A percentile compares a stretch with the other conserved stretches of the same genome.
Conservation (phyloP, 768 basidiomycete species). For the Suillus variegatus region DNA sequence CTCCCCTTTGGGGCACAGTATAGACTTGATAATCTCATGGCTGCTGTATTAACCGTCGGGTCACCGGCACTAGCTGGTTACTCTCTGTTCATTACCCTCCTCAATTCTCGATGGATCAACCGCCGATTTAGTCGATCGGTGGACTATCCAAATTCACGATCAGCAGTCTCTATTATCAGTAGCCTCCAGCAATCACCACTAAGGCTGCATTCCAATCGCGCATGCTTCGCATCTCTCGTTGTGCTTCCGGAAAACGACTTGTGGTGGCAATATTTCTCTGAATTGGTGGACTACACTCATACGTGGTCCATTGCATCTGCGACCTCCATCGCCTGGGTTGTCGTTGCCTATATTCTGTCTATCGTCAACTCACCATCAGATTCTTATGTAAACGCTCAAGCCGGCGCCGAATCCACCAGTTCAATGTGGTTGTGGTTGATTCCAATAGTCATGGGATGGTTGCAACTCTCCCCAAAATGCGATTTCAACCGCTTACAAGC, state of each 20-base stretch:
- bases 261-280: conserved; percentile 36
- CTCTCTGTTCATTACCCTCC: conserved; percentile 43
- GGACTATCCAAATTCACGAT: conserved; percentile 23
- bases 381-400: neutral
- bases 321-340: conserved; percentile 39
- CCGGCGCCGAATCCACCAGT: conserved; percentile 14
- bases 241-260: conserved; percentile 37
- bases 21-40: conserved; percentile 42
- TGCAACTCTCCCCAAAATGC: conserved; percentile 37
- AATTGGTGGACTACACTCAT: conserved; percentile 33
- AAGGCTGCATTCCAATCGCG: conserved; percentile 15
- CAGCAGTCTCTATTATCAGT: conserved; percentile 31
- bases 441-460: conserved; percentile 35
- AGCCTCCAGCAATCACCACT: conserved; percentile 41
- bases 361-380: conserved; percentile 28
- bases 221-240: conserved; percentile 36
- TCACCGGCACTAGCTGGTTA: conserved; percentile 47
- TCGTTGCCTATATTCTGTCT: conserved; percentile 31
- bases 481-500: conserved; percentile 27
- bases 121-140: conserved; percentile 29
- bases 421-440: conserved; percentile 41
- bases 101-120: conserved; percentile 45
- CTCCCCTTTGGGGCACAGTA: conserved; percentile 46
- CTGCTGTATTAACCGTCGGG: conserved; percentile 44
- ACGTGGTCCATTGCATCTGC: conserved; percentile 37